Evolutionary conservation across 495 filamentous ascomycete species (phyloP), one percentile per base, ranked within the genome.

Genomic region (Hypoxylon intermedium): DNA sequence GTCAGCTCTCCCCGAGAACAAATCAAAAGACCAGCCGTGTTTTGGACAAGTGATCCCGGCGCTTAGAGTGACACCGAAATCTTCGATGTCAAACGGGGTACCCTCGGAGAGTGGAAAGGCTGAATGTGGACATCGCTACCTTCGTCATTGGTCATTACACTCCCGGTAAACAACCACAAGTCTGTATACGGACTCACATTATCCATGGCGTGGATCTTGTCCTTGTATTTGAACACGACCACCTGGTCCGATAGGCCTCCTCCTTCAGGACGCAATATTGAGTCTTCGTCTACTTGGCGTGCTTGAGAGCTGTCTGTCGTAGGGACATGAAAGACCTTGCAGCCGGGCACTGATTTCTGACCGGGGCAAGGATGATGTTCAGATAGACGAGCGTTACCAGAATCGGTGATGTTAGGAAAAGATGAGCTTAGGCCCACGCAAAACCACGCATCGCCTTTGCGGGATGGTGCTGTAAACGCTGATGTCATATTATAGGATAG

Each of bases 11-110:
- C 84, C 84, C 0, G 83, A 78, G 51, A 81, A 79, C 19, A 87
- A 58, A 64, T 87, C 84, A 67, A 86, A 86, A 0, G 83, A 84
- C 84, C 84, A 87, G 31, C 72, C 77, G 58, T 87, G 83, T 60
- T 86, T 85, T 1, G 83, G 82, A 61, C 84, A 87, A 5, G 79
- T 82, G 12, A 87, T 70, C 0, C 84, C 84, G 1, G 79, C 72
- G 53, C 77, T 80, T 41, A 80, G 53, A 9, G 70, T 69, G 20
- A 80, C 62, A 9, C 84, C 84, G 53, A 86, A 87, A 60, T 87
- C 84, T 55, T 87, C 84, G 57, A 87, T 87, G 28, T 87, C 84
- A 52, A 86, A 86, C 2, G 84, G 74, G 12, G 58, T 78, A 4
- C 79, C 83, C 47, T 80, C 75, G 0, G 80, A 83, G 0, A 86